Evolutionary conservation across 75 land plant genomes (phyloP).

Genomic region (Gnetum montanum): DNA sequence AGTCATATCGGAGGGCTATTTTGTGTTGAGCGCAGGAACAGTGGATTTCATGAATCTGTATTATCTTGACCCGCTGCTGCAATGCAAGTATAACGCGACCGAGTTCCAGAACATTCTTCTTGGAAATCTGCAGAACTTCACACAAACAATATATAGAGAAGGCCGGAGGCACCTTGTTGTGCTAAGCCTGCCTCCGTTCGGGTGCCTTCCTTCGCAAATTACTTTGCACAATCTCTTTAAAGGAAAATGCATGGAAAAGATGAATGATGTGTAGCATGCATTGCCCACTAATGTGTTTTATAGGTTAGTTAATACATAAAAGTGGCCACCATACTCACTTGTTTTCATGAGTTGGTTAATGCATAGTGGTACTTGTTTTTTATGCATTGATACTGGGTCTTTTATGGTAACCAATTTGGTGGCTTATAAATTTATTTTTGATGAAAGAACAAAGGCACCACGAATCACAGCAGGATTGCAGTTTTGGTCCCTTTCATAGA

Average conservation of each 20-base stretch:
- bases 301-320: too few species aligned
- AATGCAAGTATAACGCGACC: neutral
- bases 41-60: neutral
- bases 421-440: too few species aligned
- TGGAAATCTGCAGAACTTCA: neutral
- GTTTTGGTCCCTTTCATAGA: too few species aligned
- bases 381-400: too few species aligned
- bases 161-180: neutral
- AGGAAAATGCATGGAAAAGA: neutral
- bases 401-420: too few species aligned
- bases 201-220: neutral
- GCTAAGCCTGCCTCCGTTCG: neutral
- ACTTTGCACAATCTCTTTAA: neutral
- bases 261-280: neutral
- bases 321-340: too few species aligned
- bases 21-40: neutral
- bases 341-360: too few species aligned
- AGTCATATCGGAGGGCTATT: neutral
- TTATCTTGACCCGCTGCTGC: neutral
- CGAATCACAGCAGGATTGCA: too few species aligned
- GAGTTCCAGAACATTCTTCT: constrained; percentile 1
- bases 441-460: too few species aligned
- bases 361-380: too few species aligned
- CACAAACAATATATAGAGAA: neutral
- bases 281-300: too few species aligned